These are phyloP conservation scores for Juncus effusus DNA, from an alignment of 176 grass and related monocot genomes.

Conservation along the genomic window DNA sequence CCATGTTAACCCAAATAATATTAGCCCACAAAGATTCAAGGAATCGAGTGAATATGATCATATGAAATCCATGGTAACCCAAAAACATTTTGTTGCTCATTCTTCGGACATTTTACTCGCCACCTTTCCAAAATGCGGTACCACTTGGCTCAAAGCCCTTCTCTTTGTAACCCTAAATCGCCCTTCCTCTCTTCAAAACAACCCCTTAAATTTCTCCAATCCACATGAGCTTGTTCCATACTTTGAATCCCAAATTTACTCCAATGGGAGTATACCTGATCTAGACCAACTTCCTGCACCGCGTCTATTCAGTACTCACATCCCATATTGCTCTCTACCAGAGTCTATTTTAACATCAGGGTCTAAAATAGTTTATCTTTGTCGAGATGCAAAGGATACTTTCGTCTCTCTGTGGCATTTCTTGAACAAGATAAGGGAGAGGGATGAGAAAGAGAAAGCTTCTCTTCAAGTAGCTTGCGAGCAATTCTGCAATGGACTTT, in stretches of 20 bases:
- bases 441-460: background rate
- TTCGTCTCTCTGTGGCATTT: slow-evolving; percentile 41
- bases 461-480: slow-evolving; percentile 34
- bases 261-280: slow-evolving; percentile 27
- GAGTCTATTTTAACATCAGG: slow-evolving; percentile 2
- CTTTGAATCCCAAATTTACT: slow-evolving; percentile 5
- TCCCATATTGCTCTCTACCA: slow-evolving; percentile 34
- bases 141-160: slow-evolving; percentile 42
- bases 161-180: slow-evolving; percentile 17
- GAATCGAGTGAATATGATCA: no score
- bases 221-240: slow-evolving; percentile 46
- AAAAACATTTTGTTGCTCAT: slow-evolving; percentile 28
- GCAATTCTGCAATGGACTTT: slow-evolving; percentile 34
- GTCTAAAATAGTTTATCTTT: slow-evolving; percentile 35
- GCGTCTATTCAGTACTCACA: slow-evolving; percentile 51
- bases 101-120: slow-evolving; percentile 25
- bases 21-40: no score
- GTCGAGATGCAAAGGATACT: slow-evolving; percentile 45
- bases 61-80: background rate
- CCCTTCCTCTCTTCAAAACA: background rate
- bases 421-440: background rate
- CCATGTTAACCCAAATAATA: no score
- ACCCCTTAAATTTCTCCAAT: slow-evolving; percentile 41
- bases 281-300: slow-evolving; percentile 25
- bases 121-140: slow-evolving; percentile 41